Evolutionary conservation across 495 filamentous ascomycete species (phyloP), one percentile per base, ranked within the genome.

Genomic region (Xylaria sp.): DNA sequence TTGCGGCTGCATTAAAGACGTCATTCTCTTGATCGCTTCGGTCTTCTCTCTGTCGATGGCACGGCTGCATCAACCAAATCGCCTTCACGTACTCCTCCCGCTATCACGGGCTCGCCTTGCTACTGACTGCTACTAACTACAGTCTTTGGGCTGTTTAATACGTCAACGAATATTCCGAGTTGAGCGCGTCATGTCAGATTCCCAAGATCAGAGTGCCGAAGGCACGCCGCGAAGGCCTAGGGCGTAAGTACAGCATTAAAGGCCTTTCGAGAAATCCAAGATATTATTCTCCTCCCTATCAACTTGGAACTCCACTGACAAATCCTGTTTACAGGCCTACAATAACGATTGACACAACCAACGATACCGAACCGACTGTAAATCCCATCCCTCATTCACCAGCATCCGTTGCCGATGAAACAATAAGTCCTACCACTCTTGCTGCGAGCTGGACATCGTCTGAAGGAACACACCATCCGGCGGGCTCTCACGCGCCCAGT

Each of bases 391-490:
- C 64, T 35, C 80, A 82, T 58, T 81, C 83, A 19, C 86, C 86
- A 21, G 77, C 82, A 12, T 85, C 85, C 21, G 77, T 83, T 19
- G 82, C 77, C 15, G 79, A 84, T 31, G 83, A 84, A 17, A 80
- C 81, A 24, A 80, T 84, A 65, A 83, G 83, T 71, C 80, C 82
- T 43, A 82, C 87, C 19, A 78, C 84, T 3, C 74, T 86, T 17
- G 68, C 84, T 4, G 81, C 78, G 58, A 85, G 78, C 70, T 84
- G 82, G 75, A 76, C 82, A 59, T 79, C 76, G 53, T 88, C 90
- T 14, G 81, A 84, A 58, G 79, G 74, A 68, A 78, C 68, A 71
- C 76, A n/a, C 55, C 69, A 44, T 68, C 75, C 70, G 17, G 58
- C 33, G 83, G 88, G 55, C 84, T 87, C 9, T 29, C 75, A 77